These are phyloP conservation scores for Gremmenia infestans DNA, from an alignment of 2,329 filamentous ascomycete species.

Conservation along the genomic window DNA sequence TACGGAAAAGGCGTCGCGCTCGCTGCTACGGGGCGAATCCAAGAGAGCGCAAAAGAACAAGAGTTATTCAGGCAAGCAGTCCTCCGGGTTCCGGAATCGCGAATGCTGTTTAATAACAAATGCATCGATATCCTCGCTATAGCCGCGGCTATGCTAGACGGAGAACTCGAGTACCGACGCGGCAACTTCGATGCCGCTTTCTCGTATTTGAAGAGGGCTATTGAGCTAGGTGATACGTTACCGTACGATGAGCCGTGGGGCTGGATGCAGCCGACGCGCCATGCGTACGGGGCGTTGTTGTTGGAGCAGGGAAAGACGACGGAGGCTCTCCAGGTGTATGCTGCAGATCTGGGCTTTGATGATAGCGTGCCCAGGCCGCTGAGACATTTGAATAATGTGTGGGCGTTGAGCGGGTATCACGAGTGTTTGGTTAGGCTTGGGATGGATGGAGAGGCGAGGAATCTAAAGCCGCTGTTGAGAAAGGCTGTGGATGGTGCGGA, in stretches of 20 bases:
- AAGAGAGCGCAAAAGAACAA: constrained; percentile 49
- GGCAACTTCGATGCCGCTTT: constrained; percentile 56
- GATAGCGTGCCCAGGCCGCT: constrained; percentile 57
- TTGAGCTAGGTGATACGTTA: constrained; percentile 56
- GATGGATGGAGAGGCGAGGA: constrained; percentile 40
- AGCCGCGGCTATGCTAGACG: constrained; percentile 61
- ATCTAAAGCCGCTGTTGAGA: constrained; percentile 46
- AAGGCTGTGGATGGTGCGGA: constrained; percentile 53
- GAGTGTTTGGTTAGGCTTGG: constrained; percentile 60
- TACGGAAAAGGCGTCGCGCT: constrained; percentile 66
- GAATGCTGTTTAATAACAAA: constrained; percentile 66
- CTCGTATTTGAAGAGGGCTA: constrained; percentile 49
- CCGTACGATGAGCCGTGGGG: constrained; percentile 73
- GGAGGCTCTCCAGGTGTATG: constrained; percentile 53
- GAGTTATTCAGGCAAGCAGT: constrained; percentile 47
- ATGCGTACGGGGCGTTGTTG: constrained; percentile 65
- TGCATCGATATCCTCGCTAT: constrained; percentile 59
- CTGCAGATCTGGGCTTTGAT: constrained; percentile 55
- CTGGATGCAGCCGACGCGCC: constrained; percentile 71
- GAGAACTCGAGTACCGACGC: constrained; percentile 67
- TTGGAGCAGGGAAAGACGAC: constrained; percentile 59
- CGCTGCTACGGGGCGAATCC: constrained; percentile 51
- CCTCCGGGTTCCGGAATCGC: constrained; percentile 48
- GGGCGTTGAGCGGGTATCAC: constrained; percentile 68
- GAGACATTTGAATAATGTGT: constrained; percentile 68